Base-by-base conservation (phyloP, 495 filamentous ascomycete species). In the Aspergillus mulundensis region DNA sequence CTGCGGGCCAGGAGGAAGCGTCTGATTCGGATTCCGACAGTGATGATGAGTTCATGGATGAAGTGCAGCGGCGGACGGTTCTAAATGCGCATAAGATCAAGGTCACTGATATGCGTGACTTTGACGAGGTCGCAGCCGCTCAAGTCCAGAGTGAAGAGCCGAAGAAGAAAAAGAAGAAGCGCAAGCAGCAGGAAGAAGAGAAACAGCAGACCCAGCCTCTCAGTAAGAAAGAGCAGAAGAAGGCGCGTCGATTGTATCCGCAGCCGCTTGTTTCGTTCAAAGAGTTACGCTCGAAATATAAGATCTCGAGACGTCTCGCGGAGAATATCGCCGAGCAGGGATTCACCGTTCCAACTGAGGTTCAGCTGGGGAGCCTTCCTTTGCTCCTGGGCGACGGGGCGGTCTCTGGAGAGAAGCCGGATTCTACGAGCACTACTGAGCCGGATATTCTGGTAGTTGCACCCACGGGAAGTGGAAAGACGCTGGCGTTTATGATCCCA, bases 401-500 rank as follows among this genome's bases (percentile, higher is more conserved):
- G 0, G 51, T 56, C 15, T 50, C 69, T 34, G 53, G 61, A 50
- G 53, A 61, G 52, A 62, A 62, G 25, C 54, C 59, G 16, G 21
- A 60, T 12, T 46, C 51, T 34, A 50, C 45, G 8, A 59, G 52
- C 3, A 40, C 48, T 30, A 20, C 34, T 28, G 73, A 79, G 41
- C 73, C 89, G 2, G 87, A 97, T 78, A 81, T 98, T 28, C 64
- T 98, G 32, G 86, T 87, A 3, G 85, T 97, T 32, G 94, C 94
- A 14, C 95, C 95, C 3, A 99, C 94, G 3, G 94, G 94, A 18
- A 96, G 91, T 65, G 94, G 94, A n/a, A 99, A 99, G 75, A 97
- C 94, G 0, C 69, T 97, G 52, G 88, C 90, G 3, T 99, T 96
- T 63, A 69, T 97, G 66, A 87, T 99, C 23, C 90, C 91, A 0